phyloP scores from a whole-genome alignment of 129 eudicot genomes.

The Cynara cardunculus region DNA sequence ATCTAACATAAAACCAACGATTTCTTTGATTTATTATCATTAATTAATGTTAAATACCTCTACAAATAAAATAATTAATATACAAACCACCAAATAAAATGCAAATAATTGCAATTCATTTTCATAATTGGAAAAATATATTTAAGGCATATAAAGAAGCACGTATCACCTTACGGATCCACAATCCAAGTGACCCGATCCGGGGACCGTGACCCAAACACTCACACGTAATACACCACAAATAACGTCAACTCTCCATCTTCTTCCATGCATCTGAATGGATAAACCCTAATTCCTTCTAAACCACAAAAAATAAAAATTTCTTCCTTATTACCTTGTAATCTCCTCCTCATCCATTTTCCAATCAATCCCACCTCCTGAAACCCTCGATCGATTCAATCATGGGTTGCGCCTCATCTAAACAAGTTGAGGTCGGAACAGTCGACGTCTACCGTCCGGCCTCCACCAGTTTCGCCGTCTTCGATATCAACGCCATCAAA shows the following conservation, averaged over 20 bases:
- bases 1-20: too few relatives aligned
- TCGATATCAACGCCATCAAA: conserved; percentile 71
- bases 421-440: conserved; percentile 44
- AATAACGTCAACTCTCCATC: neutral
- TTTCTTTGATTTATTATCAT: too few relatives aligned
- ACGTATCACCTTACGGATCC: neutral
- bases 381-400: neutral
- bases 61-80: too few relatives aligned
- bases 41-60: too few relatives aligned
- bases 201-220: conserved; percentile 3
- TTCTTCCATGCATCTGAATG: neutral
- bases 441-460: conserved; percentile 75
- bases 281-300: conserved; percentile 31
- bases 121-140: neutral
- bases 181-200: neutral
- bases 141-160: neutral
- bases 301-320: conserved; percentile 15
- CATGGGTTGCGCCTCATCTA: conserved; percentile 96
- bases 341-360: neutral
- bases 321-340: neutral
- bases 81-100: too few relatives aligned
- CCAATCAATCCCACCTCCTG: neutral
- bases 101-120: neutral
- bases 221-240: conserved; percentile 10
- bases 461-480: conserved; percentile 54